Conservation (phyloP, 2,329 filamentous ascomycete genomes). For the Sporothrix curviconia region DNA sequence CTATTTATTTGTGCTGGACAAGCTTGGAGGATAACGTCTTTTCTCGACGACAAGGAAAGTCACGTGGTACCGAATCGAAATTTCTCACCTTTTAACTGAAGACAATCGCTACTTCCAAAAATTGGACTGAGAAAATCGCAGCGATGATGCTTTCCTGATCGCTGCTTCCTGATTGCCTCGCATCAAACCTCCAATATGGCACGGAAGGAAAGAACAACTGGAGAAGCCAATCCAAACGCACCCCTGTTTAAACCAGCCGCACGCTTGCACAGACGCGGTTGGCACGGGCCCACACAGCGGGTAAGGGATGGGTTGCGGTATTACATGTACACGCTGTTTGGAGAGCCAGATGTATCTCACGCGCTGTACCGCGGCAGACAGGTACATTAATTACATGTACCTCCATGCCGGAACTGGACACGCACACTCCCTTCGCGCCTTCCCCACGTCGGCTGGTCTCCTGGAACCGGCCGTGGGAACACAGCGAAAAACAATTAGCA, state of each 20-base stretch:
- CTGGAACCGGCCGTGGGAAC: conserved; percentile 9
- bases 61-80: neutral
- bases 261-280: conserved; percentile 23
- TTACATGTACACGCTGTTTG: neutral
- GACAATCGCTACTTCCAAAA: neutral
- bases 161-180: conserved; percentile 1
- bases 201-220: conserved; percentile 9
- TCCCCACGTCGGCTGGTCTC: conserved; percentile 12
- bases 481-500: neutral
- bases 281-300: conserved; percentile 21
- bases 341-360: neutral
- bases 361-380: neutral
- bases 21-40: too few species aligned
- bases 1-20: neutral
- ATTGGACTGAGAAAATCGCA: neutral
- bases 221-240: conserved; percentile 12
- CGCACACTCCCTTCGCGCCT: conserved; percentile 2
- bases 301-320: conserved; percentile 18
- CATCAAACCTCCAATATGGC: conserved; percentile 7
- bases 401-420: neutral
- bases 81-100: too few species aligned
- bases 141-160: neutral
- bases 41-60: too few species aligned
- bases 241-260: conserved; percentile 20
- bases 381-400: neutral